Conservation (phyloP, 768 basidiomycete species). For the Termitomyces sp. region DNA sequence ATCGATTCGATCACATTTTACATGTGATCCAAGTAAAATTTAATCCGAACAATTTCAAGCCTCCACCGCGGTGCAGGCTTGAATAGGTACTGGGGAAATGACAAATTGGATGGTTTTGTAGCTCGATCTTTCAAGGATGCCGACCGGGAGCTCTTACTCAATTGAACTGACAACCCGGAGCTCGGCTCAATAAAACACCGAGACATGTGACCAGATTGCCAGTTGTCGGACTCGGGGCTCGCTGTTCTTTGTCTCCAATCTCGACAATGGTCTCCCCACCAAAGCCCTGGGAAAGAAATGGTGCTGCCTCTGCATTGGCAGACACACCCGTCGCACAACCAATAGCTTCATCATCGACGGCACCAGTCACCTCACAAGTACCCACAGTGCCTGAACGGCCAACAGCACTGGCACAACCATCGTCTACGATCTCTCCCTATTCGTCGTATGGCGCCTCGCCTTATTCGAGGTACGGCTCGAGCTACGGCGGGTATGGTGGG, state of each 20-base stretch:
- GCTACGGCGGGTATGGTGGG: conserved; percentile 25
- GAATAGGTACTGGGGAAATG: too few relatives aligned
- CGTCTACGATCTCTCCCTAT: conserved; percentile 37
- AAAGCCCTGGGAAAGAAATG: conserved; percentile 82
- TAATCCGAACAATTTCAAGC: too few relatives aligned
- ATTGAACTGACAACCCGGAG: neutral
- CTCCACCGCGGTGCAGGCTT: too few relatives aligned
- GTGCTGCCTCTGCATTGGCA: conserved; percentile 28
- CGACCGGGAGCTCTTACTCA: too few relatives aligned
- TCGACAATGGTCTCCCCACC: conserved; percentile 72
- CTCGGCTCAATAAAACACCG: neutral
- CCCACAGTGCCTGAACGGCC: conserved; percentile 59
- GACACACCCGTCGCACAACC: conserved; percentile 19
- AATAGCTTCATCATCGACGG: conserved; percentile 20
- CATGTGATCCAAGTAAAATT: too few relatives aligned
- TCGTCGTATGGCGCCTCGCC: conserved; percentile 33
- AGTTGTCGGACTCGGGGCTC: neutral
- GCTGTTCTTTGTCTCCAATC: neutral
- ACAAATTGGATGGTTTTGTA: too few relatives aligned
- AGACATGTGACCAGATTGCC: conserved; percentile 2
- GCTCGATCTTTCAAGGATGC: too few relatives aligned
- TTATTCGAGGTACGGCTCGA: conserved; percentile 36
- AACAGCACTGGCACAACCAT: conserved; percentile 38
- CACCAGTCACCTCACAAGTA: conserved; percentile 19
- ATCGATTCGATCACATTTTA: too few relatives aligned